phyloP scores from a whole-genome alignment of 2,329 filamentous ascomycete genomes.

The Nemania sp. region DNA sequence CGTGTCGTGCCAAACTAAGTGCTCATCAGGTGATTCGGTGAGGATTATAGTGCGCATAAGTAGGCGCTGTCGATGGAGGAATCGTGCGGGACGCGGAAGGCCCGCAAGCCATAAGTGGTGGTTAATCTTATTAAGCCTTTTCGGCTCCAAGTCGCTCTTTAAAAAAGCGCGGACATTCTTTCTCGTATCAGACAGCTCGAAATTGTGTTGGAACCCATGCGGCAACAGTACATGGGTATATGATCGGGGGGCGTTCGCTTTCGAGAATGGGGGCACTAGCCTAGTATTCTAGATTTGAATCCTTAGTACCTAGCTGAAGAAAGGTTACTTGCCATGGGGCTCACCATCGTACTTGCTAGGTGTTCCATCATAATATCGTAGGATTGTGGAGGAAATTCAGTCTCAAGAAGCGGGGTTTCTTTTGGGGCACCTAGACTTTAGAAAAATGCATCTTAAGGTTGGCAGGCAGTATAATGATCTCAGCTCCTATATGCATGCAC shows the following conservation, averaged over 20 bases:
- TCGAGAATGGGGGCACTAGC: slow-evolving; percentile 15
- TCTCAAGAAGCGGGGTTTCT: neutral
- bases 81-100: slow-evolving; percentile 39
- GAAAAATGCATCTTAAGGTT: slow-evolving; percentile 7
- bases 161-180: neutral
- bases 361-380: neutral
- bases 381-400: neutral
- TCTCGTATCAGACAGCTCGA: neutral
- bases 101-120: slow-evolving; percentile 43
- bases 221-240: neutral
- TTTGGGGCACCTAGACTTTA: neutral
- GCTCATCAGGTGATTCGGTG: slow-evolving; percentile 49
- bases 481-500: neutral
- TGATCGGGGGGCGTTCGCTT: slow-evolving; percentile 12
- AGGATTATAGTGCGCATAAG: slow-evolving; percentile 47
- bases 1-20: slow-evolving; percentile 48
- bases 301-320: too few relatives aligned
- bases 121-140: slow-evolving; percentile 36
- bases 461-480: neutral
- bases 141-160: slow-evolving; percentile 25
- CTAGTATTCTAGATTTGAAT: neutral
- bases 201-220: slow-evolving; percentile 4
- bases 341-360: neutral
- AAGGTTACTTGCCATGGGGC: too few relatives aligned
- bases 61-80: slow-evolving; percentile 47